Evolutionary conservation across 1,284 basidiomycete genomes (phyloP), one percentile per base, ranked within the genome.

Genomic region (Phylloboletellus chloephorus): DNA sequence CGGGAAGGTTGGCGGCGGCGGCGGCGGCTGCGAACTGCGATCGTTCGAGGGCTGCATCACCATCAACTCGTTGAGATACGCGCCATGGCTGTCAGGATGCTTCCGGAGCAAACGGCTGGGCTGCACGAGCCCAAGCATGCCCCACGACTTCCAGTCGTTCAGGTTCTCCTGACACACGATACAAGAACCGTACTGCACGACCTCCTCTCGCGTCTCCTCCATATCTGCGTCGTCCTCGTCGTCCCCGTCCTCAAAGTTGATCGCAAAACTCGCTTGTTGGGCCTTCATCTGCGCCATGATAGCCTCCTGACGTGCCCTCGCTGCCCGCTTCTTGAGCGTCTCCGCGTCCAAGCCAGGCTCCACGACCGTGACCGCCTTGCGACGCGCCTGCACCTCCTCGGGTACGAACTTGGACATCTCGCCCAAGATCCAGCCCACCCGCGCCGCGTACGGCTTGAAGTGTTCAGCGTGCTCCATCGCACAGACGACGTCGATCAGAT

Each of bases 161-260:
- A 98, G 77, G 46, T 92, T 87, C 61, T 98, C 96, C 62, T 98
- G 96, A 56, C 96, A 99, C 7, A 98, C 89, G 50, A 99, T 98
- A 62, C 96, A 99, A 19, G 84, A 87, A 1, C 95, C 96, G 49
- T 84, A 84, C 17, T 79, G 79, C 12, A 74, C 61, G n/a, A 72
- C 60, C 25, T 73, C 70, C 15, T 74, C 72, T 0, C 60, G 62
- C 1, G 61, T 58, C 39, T 71, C 67, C n/a, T 64, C 69, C 51
- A 74, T 72, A 15, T 76, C 79, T 1, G 80, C 76, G 21, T 79
- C 78, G 6, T 73, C 74, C 13, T 72, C 74, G 1, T 70, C 69
- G 24, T 67, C 67, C 28, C 69, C 64, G 12, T 82, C 79, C 13
- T 82, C 83, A 47, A 82, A 85, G 46, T 87, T 88, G 49, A 81